Evolutionary conservation across 2,329 filamentous ascomycete genomes (phyloP), one percentile per base, ranked within the genome.

Genomic region (Didymella exigua): DNA sequence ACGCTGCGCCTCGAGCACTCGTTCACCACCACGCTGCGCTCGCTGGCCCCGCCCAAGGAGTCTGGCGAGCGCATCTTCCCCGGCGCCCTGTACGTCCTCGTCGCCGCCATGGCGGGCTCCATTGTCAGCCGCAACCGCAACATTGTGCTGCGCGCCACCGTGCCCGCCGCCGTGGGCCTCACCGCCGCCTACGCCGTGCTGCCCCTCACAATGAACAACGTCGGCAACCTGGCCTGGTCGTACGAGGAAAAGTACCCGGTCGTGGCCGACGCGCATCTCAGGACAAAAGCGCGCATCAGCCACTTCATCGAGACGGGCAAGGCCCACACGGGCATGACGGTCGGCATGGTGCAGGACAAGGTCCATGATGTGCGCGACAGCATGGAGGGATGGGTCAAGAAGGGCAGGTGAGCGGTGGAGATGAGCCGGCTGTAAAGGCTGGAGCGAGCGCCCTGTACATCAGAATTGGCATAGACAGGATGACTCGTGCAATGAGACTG

Each of bases 101-200:
- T 99, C 42, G 89, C 93, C 36, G 88, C 91, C 68, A 97, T 99
- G 93, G 91, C 95, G 30, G 95, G 93, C 66, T 92, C 87, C 76
- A 98, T 99, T 74, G 81, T 97, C 50, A 86, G 90, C 50, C 87
- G 93, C 60, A 96, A 96, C 81, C 87, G 93, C 67, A 93, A 89
- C 76, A 83, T 98, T 60, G 75, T 96, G 59, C 80, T 99, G 49
- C 87, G 95, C 64, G 87, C 88, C 49, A 81, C 87, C 2, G 83
- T 90, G 2, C 95, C 95, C 10, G 77, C 93, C 44, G 87, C 88
- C 18, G 86, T 97, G 37, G 95, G 93, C 63, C 79, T 96, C 60
- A 87, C 87, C 51, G 90, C 92, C 52, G 92, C 90, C 55, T 95
- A 92, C 86, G 82, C 87, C 58, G 87, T 96, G 33, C 79, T 99